These are phyloP conservation scores for Moesziomyces globuligerus DNA, from an alignment of 1,284 basidiomycete genomes.

Conservation along the genomic window DNA sequence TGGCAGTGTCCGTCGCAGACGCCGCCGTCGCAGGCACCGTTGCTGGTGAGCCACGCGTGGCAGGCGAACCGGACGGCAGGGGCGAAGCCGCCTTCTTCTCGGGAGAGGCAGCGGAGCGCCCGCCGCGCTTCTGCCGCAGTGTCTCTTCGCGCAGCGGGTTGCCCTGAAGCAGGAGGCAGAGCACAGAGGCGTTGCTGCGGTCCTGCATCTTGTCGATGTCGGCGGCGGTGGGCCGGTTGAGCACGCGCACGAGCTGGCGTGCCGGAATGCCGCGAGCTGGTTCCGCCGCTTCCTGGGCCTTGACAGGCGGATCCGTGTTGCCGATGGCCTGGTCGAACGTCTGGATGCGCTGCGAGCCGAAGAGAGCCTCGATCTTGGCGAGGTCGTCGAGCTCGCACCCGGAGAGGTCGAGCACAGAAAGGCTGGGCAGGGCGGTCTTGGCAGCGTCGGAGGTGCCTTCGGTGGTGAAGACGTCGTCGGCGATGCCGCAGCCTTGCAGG, in stretches of 20 bases:
- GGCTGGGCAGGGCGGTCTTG: conserved; percentile 25
- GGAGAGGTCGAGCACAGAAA: conserved; percentile 52
- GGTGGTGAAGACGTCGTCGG: conserved; percentile 52
- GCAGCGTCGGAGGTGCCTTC: background rate
- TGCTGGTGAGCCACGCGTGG: background rate
- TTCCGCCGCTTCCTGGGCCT: background rate
- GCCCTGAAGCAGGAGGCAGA: conserved; percentile 53
- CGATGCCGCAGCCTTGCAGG: conserved; percentile 56
- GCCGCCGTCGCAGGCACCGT: background rate
- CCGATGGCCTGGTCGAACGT: conserved; percentile 32
- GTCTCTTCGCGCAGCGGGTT: conserved; percentile 53
- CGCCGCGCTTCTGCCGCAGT: conserved; percentile 55
- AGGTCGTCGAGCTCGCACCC: conserved; percentile 59
- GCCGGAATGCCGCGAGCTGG: conserved; percentile 19
- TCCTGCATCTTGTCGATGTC: conserved; percentile 32
- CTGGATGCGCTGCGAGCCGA: conserved; percentile 47
- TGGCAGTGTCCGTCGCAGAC: background rate
- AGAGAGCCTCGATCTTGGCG: conserved; percentile 41
- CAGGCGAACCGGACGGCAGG: background rate
- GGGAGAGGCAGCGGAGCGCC: conserved; percentile 30
- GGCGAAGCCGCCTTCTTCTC: conserved; percentile 21
- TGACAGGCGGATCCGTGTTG: conserved; percentile 10
- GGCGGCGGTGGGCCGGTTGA: conserved; percentile 27
- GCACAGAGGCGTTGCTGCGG: conserved; percentile 13
- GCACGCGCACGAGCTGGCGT: conserved; percentile 50